Evolutionary conservation across 345 rosid species (phyloP).

Genomic region (Dipteronia dyeriana): DNA sequence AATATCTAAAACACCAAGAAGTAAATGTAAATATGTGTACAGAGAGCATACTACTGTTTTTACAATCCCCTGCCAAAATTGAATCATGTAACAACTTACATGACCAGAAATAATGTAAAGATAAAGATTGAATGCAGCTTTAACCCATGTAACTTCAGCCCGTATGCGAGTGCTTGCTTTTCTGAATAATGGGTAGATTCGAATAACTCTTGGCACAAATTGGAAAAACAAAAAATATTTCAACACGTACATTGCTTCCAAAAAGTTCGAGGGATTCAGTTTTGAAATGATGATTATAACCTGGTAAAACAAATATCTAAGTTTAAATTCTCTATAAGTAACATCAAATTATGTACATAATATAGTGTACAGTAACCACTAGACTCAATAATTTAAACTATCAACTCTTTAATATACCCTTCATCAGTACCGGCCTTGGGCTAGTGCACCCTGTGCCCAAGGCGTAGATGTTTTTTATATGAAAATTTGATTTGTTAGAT

Average conservation of each 20-base stretch:
- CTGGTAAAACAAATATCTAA: slow-evolving; percentile 10
- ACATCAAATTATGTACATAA: no score
- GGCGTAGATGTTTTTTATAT: no score
- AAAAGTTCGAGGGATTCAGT: slow-evolving; percentile 22
- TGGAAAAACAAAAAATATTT: slow-evolving; percentile 34
- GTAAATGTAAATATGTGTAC: not conserved
- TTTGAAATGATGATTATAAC: slow-evolving; percentile 27
- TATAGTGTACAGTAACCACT: no score
- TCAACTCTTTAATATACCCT: no score
- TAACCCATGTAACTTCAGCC: slow-evolving; percentile 31
- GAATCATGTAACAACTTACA: slow-evolving; percentile 21
- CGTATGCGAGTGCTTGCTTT: slow-evolving; percentile 33
- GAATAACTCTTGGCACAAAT: slow-evolving; percentile 34
- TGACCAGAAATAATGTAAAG: slow-evolving; percentile 21
- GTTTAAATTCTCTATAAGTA: no score
- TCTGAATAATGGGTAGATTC: slow-evolving; percentile 33
- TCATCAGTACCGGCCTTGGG: no score
- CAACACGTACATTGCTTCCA: slow-evolving; percentile 27
- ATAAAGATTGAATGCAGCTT: slow-evolving; percentile 9
- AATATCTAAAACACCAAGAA: not conserved
- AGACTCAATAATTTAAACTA: no score
- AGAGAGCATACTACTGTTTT: no score
- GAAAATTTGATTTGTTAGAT: no score
- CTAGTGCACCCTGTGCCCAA: no score
- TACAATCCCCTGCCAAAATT: no score